A percentile compares a stretch with the other conserved stretches of the same genome.
These are phyloP conservation scores for Phytophthora parvispora DNA, from an alignment of 352 stramenopile genomes.

Conservation along the genomic window DNA sequence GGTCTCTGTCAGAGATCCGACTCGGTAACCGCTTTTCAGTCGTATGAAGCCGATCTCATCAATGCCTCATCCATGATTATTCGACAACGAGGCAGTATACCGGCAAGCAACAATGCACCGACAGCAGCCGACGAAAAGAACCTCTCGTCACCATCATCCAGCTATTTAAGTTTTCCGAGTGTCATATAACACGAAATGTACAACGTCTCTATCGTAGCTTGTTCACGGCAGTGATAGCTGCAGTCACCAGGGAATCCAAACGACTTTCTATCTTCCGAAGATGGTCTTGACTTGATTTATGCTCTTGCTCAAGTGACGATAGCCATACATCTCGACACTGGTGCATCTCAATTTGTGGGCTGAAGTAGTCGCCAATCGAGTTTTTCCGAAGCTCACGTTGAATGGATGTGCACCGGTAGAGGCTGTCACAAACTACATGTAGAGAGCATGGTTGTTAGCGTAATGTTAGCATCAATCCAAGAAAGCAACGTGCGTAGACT, in stretches of 20 bases:
- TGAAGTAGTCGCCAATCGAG: conserved; percentile 51
- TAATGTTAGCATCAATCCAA: conserved; percentile 4
- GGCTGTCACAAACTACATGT: conserved; percentile 27
- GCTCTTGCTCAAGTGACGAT: conserved; percentile 51
- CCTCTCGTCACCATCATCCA: conserved; percentile 14
- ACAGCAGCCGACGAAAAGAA: conserved; percentile 28
- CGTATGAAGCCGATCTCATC: conserved; percentile 68
- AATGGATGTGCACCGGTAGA: conserved; percentile 49
- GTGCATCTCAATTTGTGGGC: conserved; percentile 50
- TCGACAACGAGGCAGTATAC: conserved; percentile 41
- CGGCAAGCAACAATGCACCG: conserved; percentile 28
- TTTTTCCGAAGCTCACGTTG: conserved; percentile 67
- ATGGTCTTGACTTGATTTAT: conserved; percentile 47
- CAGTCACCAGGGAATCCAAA: conserved; percentile 44
- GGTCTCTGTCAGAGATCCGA: conserved; percentile 37
- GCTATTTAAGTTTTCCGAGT: conserved; percentile 57
- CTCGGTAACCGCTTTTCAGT: conserved; percentile 34
- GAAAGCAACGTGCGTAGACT: background rate
- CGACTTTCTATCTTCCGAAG: conserved; percentile 53
- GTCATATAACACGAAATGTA: conserved; percentile 30
- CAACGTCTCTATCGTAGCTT: conserved; percentile 7
- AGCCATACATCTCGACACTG: conserved; percentile 58
- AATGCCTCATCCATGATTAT: conserved; percentile 68
- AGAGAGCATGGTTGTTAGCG: background rate
- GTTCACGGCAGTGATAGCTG: conserved; percentile 22